Base-by-base conservation (phyloP, 495 filamentous ascomycete genomes). In the Trichoderma orchidacearum region DNA sequence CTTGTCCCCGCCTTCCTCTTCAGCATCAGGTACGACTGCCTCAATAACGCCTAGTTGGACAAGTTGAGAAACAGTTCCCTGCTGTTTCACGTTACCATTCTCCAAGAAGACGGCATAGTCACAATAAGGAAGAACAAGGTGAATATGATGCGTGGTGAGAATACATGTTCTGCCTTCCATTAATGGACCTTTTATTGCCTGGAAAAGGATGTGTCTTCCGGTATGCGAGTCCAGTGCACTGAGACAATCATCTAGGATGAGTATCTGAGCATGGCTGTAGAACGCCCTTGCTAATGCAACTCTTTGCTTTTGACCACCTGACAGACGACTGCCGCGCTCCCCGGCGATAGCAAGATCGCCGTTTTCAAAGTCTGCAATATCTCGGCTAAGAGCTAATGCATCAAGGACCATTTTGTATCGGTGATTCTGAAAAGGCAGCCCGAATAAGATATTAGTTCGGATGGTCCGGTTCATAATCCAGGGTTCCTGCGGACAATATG, bases 161-260 rank as follows among this genome's bases (percentile, higher is more conserved):
- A 98, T 89, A 68, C 94, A 97, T 31, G 93, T 96, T 38, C 94
- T 80, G 58, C 80, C 75, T 48, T 80, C 66, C 93, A 98, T 97
- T 57, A 98, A 68, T 3, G 90, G 87, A 6, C 93, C 94, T 59
- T 85, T 84, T 59, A 98, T 84, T 54, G 89, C 90, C 62, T 95
- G 83, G 60, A 84, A 86, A 71, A 96, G 97, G 60, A 98, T 96
- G 81, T 95, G 96, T 70, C 96, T 95, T 11, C 90, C 92, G 1
- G 93, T 97, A 63, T 97, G 93, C 6, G 94, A 95, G 69, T 98
- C 94, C 13, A 98, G 94, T 17, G 93, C 93, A 64, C 91, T 96
- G 48, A 98, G 77, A 60, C 94, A 96, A 68, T 98, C 93, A 65
- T 98, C 93, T 28, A 98, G 73, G 5, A 98, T 78, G 12, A 98